phyloP scores from a whole-genome alignment of 2,329 filamentous ascomycete species.

The Rutstroemia sp. region DNA sequence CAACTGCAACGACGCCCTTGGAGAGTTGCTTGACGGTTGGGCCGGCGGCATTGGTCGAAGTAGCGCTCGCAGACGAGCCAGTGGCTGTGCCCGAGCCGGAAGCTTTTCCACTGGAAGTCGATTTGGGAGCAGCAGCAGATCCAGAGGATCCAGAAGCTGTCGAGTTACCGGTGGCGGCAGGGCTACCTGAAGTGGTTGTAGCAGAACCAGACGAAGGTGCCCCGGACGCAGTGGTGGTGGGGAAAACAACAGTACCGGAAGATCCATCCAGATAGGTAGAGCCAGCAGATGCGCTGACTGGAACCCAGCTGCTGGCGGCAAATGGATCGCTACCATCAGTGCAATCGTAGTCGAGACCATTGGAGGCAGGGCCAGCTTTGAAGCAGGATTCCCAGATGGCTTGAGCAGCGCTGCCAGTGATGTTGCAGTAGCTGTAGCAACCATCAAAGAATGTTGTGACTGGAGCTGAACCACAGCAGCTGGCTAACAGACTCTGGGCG shows the following conservation, averaged over 20 bases:
- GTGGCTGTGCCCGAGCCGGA: not conserved
- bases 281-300: not conserved
- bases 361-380: not conserved
- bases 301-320: not conserved
- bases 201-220: not conserved
- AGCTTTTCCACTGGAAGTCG: not conserved
- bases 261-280: not conserved
- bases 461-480: constrained; percentile 2
- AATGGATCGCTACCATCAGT: not conserved
- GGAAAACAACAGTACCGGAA: constrained; percentile 2
- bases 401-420: constrained; percentile 7
- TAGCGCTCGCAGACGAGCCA: not conserved
- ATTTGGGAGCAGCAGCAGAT: not conserved
- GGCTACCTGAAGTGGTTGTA: not conserved
- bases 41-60: not conserved
- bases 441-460: not conserved
- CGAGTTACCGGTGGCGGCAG: not conserved
- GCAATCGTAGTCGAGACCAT: not conserved
- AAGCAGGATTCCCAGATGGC: not conserved
- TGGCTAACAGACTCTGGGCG: not conserved
- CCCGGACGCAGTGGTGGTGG: not conserved
- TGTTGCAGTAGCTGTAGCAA: constrained; percentile 8
- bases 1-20: constrained; percentile 4
- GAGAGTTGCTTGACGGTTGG: constrained; percentile 3
- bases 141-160: not conserved